Percentiles rank a stretch among this genome's conserved stretches.
Conservation (phyloP, 768 basidiomycete genomes). For the Tulasnella calospora region DNA sequence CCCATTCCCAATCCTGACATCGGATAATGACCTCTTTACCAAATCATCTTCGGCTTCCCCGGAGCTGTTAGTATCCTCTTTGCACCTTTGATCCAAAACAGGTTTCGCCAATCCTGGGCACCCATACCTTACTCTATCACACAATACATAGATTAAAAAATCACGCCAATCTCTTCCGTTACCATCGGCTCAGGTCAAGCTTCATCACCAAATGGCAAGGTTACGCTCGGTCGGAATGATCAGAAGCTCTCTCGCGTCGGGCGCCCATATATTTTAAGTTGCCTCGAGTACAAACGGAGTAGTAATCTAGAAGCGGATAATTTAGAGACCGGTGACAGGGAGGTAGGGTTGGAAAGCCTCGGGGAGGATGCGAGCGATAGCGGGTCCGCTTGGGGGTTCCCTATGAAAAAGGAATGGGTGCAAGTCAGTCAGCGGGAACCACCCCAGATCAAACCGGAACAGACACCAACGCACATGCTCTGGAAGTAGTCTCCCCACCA, state of each 20-base stretch:
- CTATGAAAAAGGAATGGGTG: not conserved
- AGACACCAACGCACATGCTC: slow-evolving; percentile 1
- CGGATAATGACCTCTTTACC: slow-evolving; percentile 36
- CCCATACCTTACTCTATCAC: slow-evolving; percentile 89
- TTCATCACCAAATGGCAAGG: too few relatives aligned
- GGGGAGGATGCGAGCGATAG: slow-evolving; percentile 51
- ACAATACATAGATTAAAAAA: slow-evolving; percentile 75
- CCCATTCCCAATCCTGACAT: slow-evolving; percentile 59
- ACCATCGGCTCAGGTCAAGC: too few relatives aligned
- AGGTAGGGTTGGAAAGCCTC: slow-evolving; percentile 53
- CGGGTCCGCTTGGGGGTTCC: slow-evolving; percentile 52
- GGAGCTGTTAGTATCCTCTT: slow-evolving; percentile 55
- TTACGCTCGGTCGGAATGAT: too few relatives aligned
- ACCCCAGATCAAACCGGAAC: not conserved
- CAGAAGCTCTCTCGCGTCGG: too few relatives aligned
- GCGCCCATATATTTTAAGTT: too few relatives aligned
- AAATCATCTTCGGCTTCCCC: slow-evolving; percentile 38
- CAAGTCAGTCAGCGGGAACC: not conserved
- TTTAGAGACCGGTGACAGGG: not conserved
- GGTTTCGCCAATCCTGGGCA: slow-evolving; percentile 72
- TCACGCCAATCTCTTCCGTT: too few relatives aligned
- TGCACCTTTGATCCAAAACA: slow-evolving; percentile 91
- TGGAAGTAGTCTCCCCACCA: slow-evolving; percentile 15
- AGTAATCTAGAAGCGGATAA: not conserved
- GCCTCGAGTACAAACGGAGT: too few relatives aligned